Conservation (phyloP, 495 filamentous ascomycete species). For the Daldinia childiae region DNA sequence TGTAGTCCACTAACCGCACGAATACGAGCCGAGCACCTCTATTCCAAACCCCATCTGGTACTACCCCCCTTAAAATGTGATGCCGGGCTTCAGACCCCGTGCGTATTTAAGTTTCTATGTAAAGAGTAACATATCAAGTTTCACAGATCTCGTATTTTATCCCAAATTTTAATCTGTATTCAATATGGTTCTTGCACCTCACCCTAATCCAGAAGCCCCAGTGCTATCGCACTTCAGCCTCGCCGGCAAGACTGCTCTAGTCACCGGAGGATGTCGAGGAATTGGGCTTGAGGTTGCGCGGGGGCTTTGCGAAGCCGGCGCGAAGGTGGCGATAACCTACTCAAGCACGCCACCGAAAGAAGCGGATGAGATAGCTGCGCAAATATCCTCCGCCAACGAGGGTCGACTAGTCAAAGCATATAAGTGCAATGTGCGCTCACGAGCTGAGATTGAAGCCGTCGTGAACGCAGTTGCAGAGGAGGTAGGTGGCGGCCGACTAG, state of each 20-base stretch:
- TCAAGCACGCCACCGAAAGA: conserved; percentile 34
- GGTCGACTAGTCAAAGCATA: conserved; percentile 38
- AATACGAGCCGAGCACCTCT: conserved; percentile 31
- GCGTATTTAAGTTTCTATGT: not conserved
- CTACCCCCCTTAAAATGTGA: conserved; percentile 20
- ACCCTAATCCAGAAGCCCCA: conserved; percentile 38
- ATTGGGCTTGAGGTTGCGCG: conserved; percentile 51
- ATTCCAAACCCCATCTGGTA: not conserved
- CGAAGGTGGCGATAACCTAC: conserved; percentile 52
- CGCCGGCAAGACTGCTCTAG: conserved; percentile 54
- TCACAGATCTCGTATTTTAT: not conserved
- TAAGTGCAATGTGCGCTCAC: conserved; percentile 40
- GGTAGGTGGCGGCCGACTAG: conserved; percentile 35
- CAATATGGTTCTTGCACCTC: conserved; percentile 42
- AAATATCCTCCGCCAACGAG: conserved; percentile 31
- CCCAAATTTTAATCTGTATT: not conserved
- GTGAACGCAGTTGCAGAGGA: conserved; percentile 31
- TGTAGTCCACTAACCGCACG: conserved; percentile 38
- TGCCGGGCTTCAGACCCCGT: not conserved
- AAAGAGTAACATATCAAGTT: not conserved
- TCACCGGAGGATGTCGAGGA: conserved; percentile 59
- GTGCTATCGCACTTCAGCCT: conserved; percentile 53
- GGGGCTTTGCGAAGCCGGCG: conserved; percentile 54
- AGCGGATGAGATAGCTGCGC: conserved; percentile 34
- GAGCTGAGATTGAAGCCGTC: conserved; percentile 26